Conservation (phyloP, 106 monocot species). For the Xerophyta viscosa region DNA sequence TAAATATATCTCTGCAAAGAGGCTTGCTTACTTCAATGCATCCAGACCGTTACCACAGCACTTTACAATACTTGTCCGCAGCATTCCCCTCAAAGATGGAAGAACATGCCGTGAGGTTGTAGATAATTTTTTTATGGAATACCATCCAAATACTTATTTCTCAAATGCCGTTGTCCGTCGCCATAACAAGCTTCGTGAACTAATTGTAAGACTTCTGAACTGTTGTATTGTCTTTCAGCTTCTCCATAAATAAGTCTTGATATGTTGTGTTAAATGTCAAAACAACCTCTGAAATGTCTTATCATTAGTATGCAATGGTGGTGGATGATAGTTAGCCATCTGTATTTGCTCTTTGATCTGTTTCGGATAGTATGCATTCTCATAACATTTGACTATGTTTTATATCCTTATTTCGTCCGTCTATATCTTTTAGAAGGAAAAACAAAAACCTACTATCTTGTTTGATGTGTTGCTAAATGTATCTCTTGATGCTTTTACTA, state of each 20-base stretch:
- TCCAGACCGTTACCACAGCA: slow-evolving; percentile 67
- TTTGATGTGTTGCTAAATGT: no score
- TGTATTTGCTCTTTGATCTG: no score
- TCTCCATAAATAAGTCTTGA: not conserved
- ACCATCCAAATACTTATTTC: slow-evolving; percentile 71
- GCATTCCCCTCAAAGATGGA: slow-evolving; percentile 49
- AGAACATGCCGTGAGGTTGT: slow-evolving; percentile 46
- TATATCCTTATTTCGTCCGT: no score
- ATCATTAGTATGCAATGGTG: no score
- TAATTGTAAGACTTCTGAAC: slow-evolving; percentile 54
- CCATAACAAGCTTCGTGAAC: slow-evolving; percentile 67
- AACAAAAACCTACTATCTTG: no score
- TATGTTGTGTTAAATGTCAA: no score
- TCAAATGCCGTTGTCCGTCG: slow-evolving; percentile 60
- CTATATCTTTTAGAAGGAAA: no score
- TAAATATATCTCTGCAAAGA: slow-evolving; percentile 57
- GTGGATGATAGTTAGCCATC: no score
- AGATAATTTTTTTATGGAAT: slow-evolving; percentile 75
- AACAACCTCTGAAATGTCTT: no score
- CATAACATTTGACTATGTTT: no score
- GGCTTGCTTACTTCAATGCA: slow-evolving; percentile 56
- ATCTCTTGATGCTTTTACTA: no score
- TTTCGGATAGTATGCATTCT: no score
- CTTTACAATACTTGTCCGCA: slow-evolving; percentile 83
- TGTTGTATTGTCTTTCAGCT: not conserved